Evolutionary conservation across 2,329 filamentous ascomycete genomes (phyloP), one percentile per base, ranked within the genome.

Genomic region (Phyllosticta citribraziliensis): DNA sequence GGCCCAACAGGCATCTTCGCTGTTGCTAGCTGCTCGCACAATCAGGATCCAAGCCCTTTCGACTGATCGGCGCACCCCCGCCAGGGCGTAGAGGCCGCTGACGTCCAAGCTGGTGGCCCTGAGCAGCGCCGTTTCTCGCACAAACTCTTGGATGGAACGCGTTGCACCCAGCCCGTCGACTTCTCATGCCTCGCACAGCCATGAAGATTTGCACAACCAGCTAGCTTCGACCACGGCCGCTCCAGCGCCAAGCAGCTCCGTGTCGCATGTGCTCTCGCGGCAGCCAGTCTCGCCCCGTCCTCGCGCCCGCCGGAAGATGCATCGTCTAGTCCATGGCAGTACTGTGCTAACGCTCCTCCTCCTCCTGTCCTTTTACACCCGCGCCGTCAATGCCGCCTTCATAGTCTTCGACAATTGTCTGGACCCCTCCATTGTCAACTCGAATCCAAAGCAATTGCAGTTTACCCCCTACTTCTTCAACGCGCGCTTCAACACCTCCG

Each of bases 321-420:
- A 47, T 22, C 12, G 19, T 40, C 33, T 40, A 40, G 33, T 40
- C 33, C 33, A 40, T 17, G 33, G 11, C 33, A 40, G 11, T 40
- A 14, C 14, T 40, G 12, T 40, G 33, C 33, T 17, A 40, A 40
- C 35, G 25, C 47, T 61, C 53, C 10, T 57, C 27, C n/a, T 61
- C 50, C 55, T 40, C 3, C 27, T 57, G 24, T 33, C 33, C 51
- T 20, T 55, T 17, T 54, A 53, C 22, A 12, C 56, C 11, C 35
- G 54, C 27, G 51, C 59, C 30, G 59, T n/a, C 59, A 52, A 52
- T 50, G 59, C 59, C 19, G 90, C 85, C 53, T 83, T 85, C 67
- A 77, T 97, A 63, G 79, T 84, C 62, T 94, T 95, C 74, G 80
- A 88, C n/a, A 96, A 97, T 75, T 99, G 93, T 76, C 80, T 97